phyloP scores from a whole-genome alignment of 352 stramenopile species.

The Phytophthora capsici region DNA sequence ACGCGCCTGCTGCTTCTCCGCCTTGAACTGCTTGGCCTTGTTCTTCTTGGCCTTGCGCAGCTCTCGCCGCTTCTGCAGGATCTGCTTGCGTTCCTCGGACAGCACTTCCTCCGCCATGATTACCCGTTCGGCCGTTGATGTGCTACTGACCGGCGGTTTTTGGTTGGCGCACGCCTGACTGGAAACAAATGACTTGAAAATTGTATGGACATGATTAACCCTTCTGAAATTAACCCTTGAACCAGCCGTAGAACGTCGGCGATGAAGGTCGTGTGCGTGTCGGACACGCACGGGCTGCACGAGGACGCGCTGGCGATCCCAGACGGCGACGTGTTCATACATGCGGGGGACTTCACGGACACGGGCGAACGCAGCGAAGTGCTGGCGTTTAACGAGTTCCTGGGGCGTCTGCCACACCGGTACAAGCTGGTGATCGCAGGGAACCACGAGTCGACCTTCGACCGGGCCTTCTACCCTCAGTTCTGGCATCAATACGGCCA shows the following conservation, averaged over 20 bases:
- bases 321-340: constrained; percentile 85
- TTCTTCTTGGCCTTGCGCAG: constrained; percentile 85
- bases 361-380: constrained; percentile 69
- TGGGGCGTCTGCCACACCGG: constrained; percentile 67
- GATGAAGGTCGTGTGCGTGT: constrained; percentile 79
- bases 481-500: constrained; percentile 84
- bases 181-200: too few species aligned
- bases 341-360: constrained; percentile 91
- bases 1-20: constrained; percentile 64
- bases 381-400: constrained; percentile 74
- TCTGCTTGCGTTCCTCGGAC: constrained; percentile 41
- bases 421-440: constrained; percentile 85
- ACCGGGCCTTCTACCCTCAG: constrained; percentile 66
- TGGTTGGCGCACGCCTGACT: not conserved
- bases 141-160: not conserved
- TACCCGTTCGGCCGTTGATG: not conserved
- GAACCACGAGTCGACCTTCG: constrained; percentile 88
- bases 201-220: too few species aligned
- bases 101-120: constrained; percentile 18
- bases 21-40: constrained; percentile 72
- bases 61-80: constrained; percentile 65
- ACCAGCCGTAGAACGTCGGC: not conserved
- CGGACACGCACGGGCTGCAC: constrained; percentile 79
- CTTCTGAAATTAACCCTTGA: too few species aligned
- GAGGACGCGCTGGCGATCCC: constrained; percentile 72